A percentile compares a stretch with the other conserved stretches of the same genome.
phyloP scores from a whole-genome alignment of 805 yeast genomes.

The Scheffersomyces amazonensis region DNA sequence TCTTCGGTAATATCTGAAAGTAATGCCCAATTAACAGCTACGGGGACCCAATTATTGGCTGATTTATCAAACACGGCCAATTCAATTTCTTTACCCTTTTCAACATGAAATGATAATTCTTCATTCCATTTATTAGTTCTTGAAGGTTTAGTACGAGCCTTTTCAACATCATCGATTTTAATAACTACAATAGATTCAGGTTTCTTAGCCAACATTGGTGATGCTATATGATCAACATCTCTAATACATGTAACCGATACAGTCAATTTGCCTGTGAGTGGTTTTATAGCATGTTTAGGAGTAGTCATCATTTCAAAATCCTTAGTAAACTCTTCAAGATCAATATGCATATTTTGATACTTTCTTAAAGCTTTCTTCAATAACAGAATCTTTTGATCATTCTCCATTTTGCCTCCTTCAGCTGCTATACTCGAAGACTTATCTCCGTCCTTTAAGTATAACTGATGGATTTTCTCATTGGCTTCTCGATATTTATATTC shows the following conservation, averaged over 20 bases:
- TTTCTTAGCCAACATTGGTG: constrained; percentile 72
- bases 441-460: constrained; percentile 91
- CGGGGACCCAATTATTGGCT: constrained; percentile 71
- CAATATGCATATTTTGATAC: constrained; percentile 84
- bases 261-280: constrained; percentile 75
- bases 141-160: constrained; percentile 70
- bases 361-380: constrained; percentile 80
- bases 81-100: constrained; percentile 90
- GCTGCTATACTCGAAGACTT: constrained; percentile 82
- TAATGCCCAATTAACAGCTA: constrained; percentile 89
- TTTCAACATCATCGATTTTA: constrained; percentile 85
- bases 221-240: constrained; percentile 90
- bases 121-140: constrained; percentile 83
- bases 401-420: constrained; percentile 79
- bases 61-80: constrained; percentile 80
- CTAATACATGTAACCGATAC: constrained; percentile 74
- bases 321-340: constrained; percentile 61
- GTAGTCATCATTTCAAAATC: constrained; percentile 66
- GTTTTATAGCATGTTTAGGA: constrained; percentile 75
- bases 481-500: constrained; percentile 93
- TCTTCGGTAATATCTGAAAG: constrained; percentile 93
- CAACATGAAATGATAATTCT: constrained; percentile 74
- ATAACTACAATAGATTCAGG: constrained; percentile 78
- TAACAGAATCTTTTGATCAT: constrained; percentile 80
- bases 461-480: constrained; percentile 80